phyloP scores from a whole-genome alignment of 2,329 filamentous ascomycete species.

The Hymenoscyphus fructigenus region DNA sequence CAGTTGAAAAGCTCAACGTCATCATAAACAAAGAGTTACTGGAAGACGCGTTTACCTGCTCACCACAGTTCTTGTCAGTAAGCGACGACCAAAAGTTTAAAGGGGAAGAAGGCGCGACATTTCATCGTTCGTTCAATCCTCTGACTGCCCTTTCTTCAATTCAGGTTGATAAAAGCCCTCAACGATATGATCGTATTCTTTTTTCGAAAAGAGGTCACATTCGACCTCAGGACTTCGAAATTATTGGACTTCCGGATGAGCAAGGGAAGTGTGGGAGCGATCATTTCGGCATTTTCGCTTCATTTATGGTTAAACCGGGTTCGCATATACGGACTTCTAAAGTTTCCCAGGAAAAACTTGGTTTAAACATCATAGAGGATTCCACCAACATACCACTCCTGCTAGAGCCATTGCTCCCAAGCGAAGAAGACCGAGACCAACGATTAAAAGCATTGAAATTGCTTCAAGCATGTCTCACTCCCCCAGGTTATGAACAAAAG shows the following conservation, averaged over 20 bases:
- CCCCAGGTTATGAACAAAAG: constrained; percentile 31
- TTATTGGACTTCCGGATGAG: constrained; percentile 50
- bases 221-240: constrained; percentile 50
- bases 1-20: constrained; percentile 41
- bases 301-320: constrained; percentile 21
- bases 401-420: constrained; percentile 46
- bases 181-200: constrained; percentile 65
- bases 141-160: constrained; percentile 52
- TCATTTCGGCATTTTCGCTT: constrained; percentile 57
- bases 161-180: constrained; percentile 54
- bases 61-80: constrained; percentile 50
- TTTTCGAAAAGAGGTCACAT: constrained; percentile 45
- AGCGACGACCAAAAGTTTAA: constrained; percentile 40
- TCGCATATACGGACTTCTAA: not conserved
- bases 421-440: constrained; percentile 41
- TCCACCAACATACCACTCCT: constrained; percentile 35
- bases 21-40: constrained; percentile 48
- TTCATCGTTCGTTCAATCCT: constrained; percentile 57
- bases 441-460: constrained; percentile 47
- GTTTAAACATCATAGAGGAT: constrained; percentile 19
- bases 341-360: not conserved
- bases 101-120: constrained; percentile 65
- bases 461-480: constrained; percentile 45
- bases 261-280: constrained; percentile 44
- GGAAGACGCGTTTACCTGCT: constrained; percentile 42